These are phyloP conservation scores for Ogataea saltuana DNA, from an alignment of 805 yeast genomes.

Conservation along the genomic window DNA sequence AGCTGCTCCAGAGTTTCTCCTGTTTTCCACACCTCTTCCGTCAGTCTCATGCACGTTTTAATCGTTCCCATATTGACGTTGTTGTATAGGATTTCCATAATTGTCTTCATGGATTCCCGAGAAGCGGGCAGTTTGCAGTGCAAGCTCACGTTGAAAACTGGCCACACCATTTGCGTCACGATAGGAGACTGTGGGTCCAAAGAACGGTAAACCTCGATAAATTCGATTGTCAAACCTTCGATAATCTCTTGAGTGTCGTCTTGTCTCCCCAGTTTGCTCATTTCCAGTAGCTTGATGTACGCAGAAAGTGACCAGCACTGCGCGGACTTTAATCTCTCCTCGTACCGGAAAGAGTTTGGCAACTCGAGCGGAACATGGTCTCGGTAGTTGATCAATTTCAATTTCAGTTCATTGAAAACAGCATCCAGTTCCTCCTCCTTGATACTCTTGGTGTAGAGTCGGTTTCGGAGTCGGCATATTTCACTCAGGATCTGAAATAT, in stretches of 20 bases:
- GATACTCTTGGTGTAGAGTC: conserved; percentile 9
- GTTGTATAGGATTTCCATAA: conserved; percentile 44
- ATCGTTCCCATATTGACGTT: conserved; percentile 59
- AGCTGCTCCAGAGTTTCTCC: conserved; percentile 46
- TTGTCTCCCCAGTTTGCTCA: conserved; percentile 19
- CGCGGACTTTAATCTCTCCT: conserved; percentile 48
- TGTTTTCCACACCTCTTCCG: conserved; percentile 48
- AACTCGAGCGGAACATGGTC: conserved; percentile 42
- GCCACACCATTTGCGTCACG: conserved; percentile 67
- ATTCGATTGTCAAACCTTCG: conserved; percentile 42
- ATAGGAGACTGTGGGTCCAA: conserved; percentile 48
- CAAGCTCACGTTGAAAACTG: conserved; percentile 51
- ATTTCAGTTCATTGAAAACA: conserved; percentile 35
- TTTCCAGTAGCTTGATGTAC: conserved; percentile 32
- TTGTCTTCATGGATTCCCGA: conserved; percentile 31
- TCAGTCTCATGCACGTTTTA: conserved; percentile 42
- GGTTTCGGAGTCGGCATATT: conserved; percentile 41
- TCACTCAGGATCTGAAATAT: conserved; percentile 48
- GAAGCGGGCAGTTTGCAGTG: conserved; percentile 41
- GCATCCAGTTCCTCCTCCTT: conserved; percentile 2
- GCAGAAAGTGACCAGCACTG: conserved; percentile 56
- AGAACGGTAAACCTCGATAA: conserved; percentile 46
- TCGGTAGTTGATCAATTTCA: conserved; percentile 43
- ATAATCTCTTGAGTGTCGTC: conserved; percentile 30
- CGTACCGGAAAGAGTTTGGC: conserved; percentile 36